phyloP scores from a whole-genome alignment of 192 early-diverging fungal species.

The Anaeromyces robustus region DNA sequence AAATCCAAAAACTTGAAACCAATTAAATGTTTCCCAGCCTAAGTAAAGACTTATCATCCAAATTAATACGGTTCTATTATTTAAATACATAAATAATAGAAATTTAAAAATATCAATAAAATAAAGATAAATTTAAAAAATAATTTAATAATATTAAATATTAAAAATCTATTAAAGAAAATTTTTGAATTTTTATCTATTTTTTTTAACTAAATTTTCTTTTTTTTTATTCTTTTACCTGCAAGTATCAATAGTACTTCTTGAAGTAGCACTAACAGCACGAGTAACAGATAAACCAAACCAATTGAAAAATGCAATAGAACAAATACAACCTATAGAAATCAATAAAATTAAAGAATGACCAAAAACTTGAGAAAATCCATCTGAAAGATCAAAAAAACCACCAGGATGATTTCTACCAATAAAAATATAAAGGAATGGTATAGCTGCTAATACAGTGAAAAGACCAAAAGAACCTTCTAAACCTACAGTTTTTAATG shows the following conservation, averaged over 20 bases:
- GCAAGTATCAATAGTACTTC: conserved; percentile 93
- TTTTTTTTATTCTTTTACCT: conserved; percentile 14
- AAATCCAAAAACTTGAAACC: conserved; percentile 81
- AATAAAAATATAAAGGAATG: conserved; percentile 53
- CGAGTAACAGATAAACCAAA: conserved; percentile 84
- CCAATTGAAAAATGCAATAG: conserved; percentile 93
- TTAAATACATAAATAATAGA: too few species aligned
- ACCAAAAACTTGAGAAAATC: conserved; percentile 51
- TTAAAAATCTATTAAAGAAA: too few species aligned
- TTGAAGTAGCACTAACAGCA: conserved; percentile 68
- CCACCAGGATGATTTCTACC: conserved; percentile 52
- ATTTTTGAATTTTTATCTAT: background rate
- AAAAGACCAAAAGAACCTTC: conserved; percentile 83
- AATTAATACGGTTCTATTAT: conserved; percentile 66
- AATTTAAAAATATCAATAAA: too few species aligned
- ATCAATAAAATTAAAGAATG: conserved; percentile 49
- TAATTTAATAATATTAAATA: too few species aligned
- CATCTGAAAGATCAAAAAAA: conserved; percentile 65
- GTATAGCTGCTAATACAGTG: conserved; percentile 49
- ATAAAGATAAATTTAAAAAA: too few species aligned
- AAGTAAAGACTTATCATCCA: conserved; percentile 82
- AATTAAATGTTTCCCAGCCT: conserved; percentile 87
- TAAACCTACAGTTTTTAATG: conserved; percentile 80
- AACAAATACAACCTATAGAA: conserved; percentile 67
- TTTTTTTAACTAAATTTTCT: background rate